A percentile compares a stretch with the other conserved stretches of the same genome.
These are phyloP conservation scores for Pseudonectria buxi DNA, from an alignment of 2,329 filamentous ascomycete species.

Conservation along the genomic window DNA sequence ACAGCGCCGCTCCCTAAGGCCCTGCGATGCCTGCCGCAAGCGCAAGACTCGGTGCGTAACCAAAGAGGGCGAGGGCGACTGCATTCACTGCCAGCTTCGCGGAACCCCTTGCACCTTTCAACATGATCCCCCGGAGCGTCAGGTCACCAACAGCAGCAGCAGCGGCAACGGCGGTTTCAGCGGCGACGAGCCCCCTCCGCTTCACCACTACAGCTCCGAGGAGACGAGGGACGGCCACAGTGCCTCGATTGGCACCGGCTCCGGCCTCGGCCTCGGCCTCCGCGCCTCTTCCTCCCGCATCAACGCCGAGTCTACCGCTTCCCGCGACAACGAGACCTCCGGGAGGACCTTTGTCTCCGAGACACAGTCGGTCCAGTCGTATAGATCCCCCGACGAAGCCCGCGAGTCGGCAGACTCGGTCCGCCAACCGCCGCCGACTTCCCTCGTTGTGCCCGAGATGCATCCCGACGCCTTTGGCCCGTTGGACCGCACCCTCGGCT, in stretches of 20 bases:
- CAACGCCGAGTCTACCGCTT: not conserved
- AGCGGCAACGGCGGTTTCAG: conserved; percentile 8
- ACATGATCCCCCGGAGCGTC: conserved; percentile 22
- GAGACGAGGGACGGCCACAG: too few relatives aligned
- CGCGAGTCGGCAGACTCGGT: conserved; percentile 19
- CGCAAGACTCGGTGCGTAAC: conserved; percentile 28
- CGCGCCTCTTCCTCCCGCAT: not conserved
- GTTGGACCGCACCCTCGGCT: conserved; percentile 19
- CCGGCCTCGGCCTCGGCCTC: not conserved
- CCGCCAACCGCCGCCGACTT: conserved; percentile 8
- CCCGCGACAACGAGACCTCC: conserved; percentile 12
- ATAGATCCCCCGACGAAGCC: conserved; percentile 20
- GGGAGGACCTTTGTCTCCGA: conserved; percentile 13
- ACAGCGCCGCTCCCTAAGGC: conserved; percentile 22
- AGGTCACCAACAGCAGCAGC: conserved; percentile 13
- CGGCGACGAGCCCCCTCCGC: conserved; percentile 7
- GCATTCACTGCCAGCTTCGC: conserved; percentile 23
- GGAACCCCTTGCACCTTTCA: conserved; percentile 23
- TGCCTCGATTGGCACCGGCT: too few relatives aligned
- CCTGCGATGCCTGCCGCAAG: conserved; percentile 28
- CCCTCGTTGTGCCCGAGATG: conserved; percentile 10
- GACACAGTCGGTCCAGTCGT: conserved; percentile 18
- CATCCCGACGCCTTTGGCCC: conserved; percentile 7
- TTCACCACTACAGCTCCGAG: too few relatives aligned
- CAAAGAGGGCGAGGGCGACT: conserved; percentile 21